Evolutionary conservation across 768 basidiomycete species (phyloP).

Genomic region (Termitomyces heimii): DNA sequence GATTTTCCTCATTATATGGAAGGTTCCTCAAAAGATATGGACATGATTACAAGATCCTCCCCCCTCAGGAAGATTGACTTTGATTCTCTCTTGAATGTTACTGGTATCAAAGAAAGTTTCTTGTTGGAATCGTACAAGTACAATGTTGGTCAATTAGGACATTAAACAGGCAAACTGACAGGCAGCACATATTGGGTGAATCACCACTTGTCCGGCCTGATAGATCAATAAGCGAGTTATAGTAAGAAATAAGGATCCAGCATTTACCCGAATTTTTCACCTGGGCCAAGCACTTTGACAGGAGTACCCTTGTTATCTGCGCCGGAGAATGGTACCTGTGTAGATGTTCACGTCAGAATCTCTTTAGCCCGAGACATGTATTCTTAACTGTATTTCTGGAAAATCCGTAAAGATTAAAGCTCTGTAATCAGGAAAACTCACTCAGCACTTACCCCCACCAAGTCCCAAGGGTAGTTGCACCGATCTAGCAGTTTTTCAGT

Average conservation of each 20-base stretch:
- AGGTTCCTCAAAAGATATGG: no score
- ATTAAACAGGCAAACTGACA: background rate
- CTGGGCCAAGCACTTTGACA: conserved; percentile 20
- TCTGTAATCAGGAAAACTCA: background rate
- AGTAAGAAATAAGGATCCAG: background rate
- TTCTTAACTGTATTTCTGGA: conserved; percentile 17
- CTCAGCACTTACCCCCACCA: conserved; percentile 30
- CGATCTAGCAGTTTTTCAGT: conserved; percentile 19
- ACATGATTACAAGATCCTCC: conserved; percentile 28
- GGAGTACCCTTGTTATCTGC: conserved; percentile 22
- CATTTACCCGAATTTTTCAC: conserved; percentile 26
- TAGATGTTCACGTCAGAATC: background rate
- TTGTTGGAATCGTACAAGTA: background rate
- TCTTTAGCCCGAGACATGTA: background rate
- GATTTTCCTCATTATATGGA: no score
- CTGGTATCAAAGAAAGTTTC: background rate
- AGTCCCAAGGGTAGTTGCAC: conserved; percentile 18
- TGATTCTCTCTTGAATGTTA: conserved; percentile 22
- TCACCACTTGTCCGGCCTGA: conserved; percentile 10
- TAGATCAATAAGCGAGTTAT: background rate
- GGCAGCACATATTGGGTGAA: background rate
- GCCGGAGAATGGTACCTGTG: conserved; percentile 18
- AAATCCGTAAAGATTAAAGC: background rate
- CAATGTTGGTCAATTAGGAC: background rate
- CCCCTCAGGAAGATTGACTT: conserved; percentile 38